Conservation (phyloP, 441 rosid genomes). For the Croton laevigatus region DNA sequence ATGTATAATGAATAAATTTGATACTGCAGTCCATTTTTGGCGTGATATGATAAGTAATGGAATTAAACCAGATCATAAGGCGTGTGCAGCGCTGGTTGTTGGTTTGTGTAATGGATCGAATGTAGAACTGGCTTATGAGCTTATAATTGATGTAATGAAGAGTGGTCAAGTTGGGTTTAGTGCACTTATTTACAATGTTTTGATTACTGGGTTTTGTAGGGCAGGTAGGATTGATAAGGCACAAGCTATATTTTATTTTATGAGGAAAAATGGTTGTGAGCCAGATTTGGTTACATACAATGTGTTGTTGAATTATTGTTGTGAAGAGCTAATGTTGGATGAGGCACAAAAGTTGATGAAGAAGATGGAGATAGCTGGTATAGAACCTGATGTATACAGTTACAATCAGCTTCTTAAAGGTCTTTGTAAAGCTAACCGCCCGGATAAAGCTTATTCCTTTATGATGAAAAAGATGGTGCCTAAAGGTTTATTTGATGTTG, state of each 20-base stretch:
- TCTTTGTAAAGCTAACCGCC: conserved; percentile 54
- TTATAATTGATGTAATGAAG: conserved; percentile 62
- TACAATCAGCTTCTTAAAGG: conserved; percentile 79
- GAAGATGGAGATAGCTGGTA: conserved; percentile 70
- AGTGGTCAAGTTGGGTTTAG: conserved; percentile 47
- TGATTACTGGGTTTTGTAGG: conserved; percentile 82
- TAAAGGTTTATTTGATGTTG: conserved; percentile 67
- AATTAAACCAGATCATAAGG: conserved; percentile 55
- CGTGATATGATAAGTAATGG: conserved; percentile 60
- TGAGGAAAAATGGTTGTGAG: conserved; percentile 59
- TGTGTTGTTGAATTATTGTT: conserved; percentile 67
- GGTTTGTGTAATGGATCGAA: conserved; percentile 70
- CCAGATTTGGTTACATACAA: conserved; percentile 86
- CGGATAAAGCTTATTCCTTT: conserved; percentile 51
- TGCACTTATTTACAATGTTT: conserved; percentile 59
- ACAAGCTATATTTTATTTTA: conserved; percentile 56
- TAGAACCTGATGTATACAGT: conserved; percentile 73
- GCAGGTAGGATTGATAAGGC: conserved; percentile 74
- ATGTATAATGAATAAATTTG: conserved; percentile 51
- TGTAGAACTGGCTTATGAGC: conserved; percentile 88
- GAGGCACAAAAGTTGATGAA: conserved; percentile 61
- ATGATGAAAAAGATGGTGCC: conserved; percentile 64
- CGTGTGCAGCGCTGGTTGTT: conserved; percentile 57
- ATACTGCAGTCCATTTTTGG: conserved; percentile 63
- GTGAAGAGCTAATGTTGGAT: conserved; percentile 56